These are phyloP conservation scores for Suillus subaureus DNA, from an alignment of 768 basidiomycete genomes.

Conservation along the genomic window DNA sequence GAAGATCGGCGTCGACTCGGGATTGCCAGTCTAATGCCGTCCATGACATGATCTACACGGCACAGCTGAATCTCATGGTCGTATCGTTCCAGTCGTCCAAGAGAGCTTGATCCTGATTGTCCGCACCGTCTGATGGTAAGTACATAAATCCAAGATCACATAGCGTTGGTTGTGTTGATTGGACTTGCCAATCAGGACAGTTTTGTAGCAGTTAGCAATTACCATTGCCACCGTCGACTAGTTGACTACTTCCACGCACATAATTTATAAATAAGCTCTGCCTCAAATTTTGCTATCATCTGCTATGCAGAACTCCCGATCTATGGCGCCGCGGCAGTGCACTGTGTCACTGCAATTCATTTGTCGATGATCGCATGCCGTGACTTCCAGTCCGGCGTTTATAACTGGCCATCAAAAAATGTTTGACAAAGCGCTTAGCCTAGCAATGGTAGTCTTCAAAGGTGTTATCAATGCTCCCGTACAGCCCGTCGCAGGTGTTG, in stretches of 20 bases:
- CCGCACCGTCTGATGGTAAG: not conserved
- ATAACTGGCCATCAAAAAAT: conserved; percentile 11
- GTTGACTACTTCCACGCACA: not conserved
- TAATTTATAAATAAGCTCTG: not conserved
- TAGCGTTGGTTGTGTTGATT: not conserved
- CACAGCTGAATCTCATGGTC: not conserved
- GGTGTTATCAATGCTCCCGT: conserved; percentile 26
- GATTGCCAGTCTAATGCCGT: not conserved
- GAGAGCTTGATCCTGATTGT: not conserved
- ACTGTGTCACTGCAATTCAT: not conserved
- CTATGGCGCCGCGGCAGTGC: conserved; percentile 4
- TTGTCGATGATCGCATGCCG: not conserved
- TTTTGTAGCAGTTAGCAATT: not conserved
- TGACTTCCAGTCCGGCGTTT: conserved; percentile 12
- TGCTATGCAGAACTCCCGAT: not conserved
- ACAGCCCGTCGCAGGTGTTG: conserved; percentile 38
- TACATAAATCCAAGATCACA: not conserved
- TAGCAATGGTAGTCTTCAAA: conserved; percentile 16
- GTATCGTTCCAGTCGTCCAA: not conserved
- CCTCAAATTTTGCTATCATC: conserved; percentile 2
- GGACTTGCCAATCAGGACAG: not conserved
- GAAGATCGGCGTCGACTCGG: not conserved
- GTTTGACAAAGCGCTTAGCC: conserved; percentile 10
- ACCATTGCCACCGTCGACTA: not conserved
- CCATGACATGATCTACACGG: not conserved